Evolutionary conservation across 1,139 yeast genomes (phyloP), one percentile per base, ranked within the genome.

Genomic region (Meyerozyma sp.): DNA sequence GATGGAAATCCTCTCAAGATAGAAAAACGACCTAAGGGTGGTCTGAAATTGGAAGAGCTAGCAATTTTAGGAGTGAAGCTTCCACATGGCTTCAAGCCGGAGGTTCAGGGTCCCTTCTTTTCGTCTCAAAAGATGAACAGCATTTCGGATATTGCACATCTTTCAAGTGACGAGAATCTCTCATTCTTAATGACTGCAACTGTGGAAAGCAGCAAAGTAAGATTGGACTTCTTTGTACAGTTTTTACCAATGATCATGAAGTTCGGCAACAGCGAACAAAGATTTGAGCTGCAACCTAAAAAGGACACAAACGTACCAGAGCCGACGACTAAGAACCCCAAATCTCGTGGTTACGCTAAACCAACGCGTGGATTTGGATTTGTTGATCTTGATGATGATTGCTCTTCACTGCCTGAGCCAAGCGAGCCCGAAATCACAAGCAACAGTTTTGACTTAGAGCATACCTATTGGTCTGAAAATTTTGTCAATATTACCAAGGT

Each of bases 331-430:
- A 13, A 37, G 18, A 3, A 16, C 2, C 18, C 18, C 42, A 32
- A 29, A n/a, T 20, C 40, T 38, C 23, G 41, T 8, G 53, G 52
- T 3, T 72, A 71, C 46, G 49, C 46, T 1, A 60, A 55, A 36
- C 73, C 74, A 1, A 49, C 45, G 18, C 54, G 51, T 32, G 77
- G 77, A 0, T 71, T 70, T 51, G 77, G 77, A 0, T 72, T 58
- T 47, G 47, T 69, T 16, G 70, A 66, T 34, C 54, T 57, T 3
- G 42, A 55, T 2, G 66, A 57, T 8, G 50, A 4, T 30, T 14
- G 21, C 3, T 13, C 34, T 3, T 9, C 20, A 6, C 16, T 8
- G 5, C 14, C 10, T 30, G 34, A 30, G 16, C n/a, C 20, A 8
- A 8, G 10, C 10, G 34, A 14, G 4, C 5, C 14, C 10, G 34